Evolutionary conservation across 176 grass and related monocot species (phyloP).

Genomic region (Leersia perrieri): DNA sequence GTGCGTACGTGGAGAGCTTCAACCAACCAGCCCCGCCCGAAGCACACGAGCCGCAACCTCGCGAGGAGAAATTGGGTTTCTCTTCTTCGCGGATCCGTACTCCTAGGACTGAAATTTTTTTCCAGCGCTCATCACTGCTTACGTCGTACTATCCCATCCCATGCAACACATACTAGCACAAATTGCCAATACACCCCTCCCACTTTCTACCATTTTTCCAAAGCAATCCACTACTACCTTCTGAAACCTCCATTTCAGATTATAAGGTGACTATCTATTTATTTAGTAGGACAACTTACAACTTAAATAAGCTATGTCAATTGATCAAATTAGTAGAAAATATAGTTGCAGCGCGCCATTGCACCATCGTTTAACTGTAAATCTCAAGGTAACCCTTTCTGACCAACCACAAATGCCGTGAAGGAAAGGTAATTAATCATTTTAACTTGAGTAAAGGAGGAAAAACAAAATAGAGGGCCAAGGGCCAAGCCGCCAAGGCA

Average conservation of each 20-base stretch:
- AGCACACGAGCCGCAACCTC: neutral
- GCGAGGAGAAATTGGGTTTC: neutral
- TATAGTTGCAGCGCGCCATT: too few relatives aligned
- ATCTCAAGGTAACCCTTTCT: neutral
- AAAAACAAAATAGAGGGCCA: neutral
- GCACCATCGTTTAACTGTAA: too few relatives aligned
- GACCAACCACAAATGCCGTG: conserved; percentile 1
- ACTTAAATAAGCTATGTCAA: too few relatives aligned
- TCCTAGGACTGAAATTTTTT: neutral
- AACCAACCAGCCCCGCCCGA: neutral
- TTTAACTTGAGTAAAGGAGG: neutral
- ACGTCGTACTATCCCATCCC: conserved; percentile 37
- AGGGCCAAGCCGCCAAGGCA: too few relatives aligned
- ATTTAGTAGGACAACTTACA: too few relatives aligned
- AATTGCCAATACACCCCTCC: neutral
- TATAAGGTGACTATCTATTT: too few relatives aligned
- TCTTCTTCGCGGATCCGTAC: neutral
- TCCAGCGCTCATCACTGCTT: conserved; percentile 34
- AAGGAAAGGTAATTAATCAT: conserved; percentile 11
- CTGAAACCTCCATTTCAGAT: too few relatives aligned
- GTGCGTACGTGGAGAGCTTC: neutral
- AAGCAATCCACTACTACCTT: neutral
- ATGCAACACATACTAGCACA: neutral
- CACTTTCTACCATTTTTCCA: neutral
- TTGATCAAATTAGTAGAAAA: too few relatives aligned